Percentiles rank a stretch among this genome's conserved stretches.
phyloP scores from a whole-genome alignment of 140 eudicot species.

The Cichorium intybus region DNA sequence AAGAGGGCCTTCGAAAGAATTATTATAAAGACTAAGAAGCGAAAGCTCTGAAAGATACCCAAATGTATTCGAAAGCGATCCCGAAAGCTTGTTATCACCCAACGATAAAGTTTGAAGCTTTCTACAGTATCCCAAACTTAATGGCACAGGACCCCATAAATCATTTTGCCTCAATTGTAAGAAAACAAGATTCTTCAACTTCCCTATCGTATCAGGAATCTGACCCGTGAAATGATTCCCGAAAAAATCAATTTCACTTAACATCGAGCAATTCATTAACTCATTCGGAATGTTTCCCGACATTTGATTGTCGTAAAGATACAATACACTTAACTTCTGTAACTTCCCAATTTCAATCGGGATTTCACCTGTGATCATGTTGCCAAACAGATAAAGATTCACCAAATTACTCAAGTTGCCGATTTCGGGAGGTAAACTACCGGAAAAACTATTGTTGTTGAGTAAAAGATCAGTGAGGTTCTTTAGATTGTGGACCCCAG shows the following conservation, averaged over 20 bases:
- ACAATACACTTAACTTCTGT: slow-evolving; percentile 50
- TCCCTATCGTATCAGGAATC: slow-evolving; percentile 80
- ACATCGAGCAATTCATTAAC: slow-evolving; percentile 73
- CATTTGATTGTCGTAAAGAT: slow-evolving; percentile 86
- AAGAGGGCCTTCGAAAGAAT: slow-evolving; percentile 88
- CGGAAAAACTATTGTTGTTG: slow-evolving; percentile 80
- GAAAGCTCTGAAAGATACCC: slow-evolving; percentile 62
- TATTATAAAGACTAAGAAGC: slow-evolving; percentile 78
- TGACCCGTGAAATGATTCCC: slow-evolving; percentile 72
- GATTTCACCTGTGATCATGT: slow-evolving; percentile 73
- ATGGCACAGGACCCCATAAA: slow-evolving; percentile 68
- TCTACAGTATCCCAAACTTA: slow-evolving; percentile 76
- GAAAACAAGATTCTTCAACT: slow-evolving; percentile 57
- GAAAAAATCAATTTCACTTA: slow-evolving; percentile 70
- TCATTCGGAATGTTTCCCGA: slow-evolving; percentile 79
- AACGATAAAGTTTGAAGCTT: slow-evolving; percentile 71
- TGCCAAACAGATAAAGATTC: slow-evolving; percentile 56
- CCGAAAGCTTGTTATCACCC: slow-evolving; percentile 80
- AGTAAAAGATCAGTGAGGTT: slow-evolving; percentile 83
- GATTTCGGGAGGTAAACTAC: slow-evolving; percentile 70
- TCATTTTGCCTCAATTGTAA: slow-evolving; percentile 87
- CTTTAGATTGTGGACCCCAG: slow-evolving; percentile 44
- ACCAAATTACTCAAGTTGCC: slow-evolving; percentile 70
- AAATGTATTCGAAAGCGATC: slow-evolving; percentile 72
- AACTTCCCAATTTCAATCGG: slow-evolving; percentile 79